A percentile compares a stretch with the other conserved stretches of the same genome.
These are phyloP conservation scores for Pichia sp. DNA, from an alignment of 1,139 yeast genomes.

Conservation along the genomic window DNA sequence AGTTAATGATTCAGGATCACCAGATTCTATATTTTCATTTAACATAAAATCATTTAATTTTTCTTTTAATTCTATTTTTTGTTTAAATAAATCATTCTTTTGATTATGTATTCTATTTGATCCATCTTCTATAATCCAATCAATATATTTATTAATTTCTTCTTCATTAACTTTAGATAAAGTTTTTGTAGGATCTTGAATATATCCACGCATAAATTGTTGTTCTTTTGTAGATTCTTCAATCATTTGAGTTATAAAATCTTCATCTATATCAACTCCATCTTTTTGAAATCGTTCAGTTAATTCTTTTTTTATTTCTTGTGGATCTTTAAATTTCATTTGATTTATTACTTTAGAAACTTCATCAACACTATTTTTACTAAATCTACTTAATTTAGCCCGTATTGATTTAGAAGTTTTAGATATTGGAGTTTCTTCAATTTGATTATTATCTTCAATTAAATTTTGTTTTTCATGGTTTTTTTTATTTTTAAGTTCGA, in stretches of 20 bases:
- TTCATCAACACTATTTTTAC: background rate
- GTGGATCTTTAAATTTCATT: constrained; percentile 13
- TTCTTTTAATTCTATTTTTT: constrained; percentile 3
- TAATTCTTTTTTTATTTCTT: constrained; percentile 24
- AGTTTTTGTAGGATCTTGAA: constrained; percentile 16
- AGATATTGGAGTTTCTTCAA: too few relatives aligned
- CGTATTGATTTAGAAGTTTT: too few relatives aligned
- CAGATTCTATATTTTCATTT: constrained; percentile 1
- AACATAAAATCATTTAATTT: constrained; percentile 8
- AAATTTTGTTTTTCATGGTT: background rate
- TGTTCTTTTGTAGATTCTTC: constrained; percentile 22
- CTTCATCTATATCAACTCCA: constrained; percentile 27
- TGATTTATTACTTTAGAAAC: constrained; percentile 13
- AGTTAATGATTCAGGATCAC: constrained; percentile 16
- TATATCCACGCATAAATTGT: constrained; percentile 14
- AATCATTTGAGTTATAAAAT: constrained; percentile 25
- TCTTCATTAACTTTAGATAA: constrained; percentile 16
- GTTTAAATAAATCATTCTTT: constrained; percentile 3
- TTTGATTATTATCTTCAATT: too few relatives aligned
- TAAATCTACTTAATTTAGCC: background rate
- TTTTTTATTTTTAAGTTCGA: background rate
- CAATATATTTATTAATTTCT: constrained; percentile 23
- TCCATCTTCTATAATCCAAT: constrained; percentile 27
- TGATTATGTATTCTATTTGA: constrained; percentile 15
- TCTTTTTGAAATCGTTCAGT: constrained; percentile 21